Percentiles rank a stretch among this genome's conserved stretches.
These are phyloP conservation scores for Penicillium palitans DNA, from an alignment of 2,329 filamentous ascomycete genomes.

Conservation along the genomic window DNA sequence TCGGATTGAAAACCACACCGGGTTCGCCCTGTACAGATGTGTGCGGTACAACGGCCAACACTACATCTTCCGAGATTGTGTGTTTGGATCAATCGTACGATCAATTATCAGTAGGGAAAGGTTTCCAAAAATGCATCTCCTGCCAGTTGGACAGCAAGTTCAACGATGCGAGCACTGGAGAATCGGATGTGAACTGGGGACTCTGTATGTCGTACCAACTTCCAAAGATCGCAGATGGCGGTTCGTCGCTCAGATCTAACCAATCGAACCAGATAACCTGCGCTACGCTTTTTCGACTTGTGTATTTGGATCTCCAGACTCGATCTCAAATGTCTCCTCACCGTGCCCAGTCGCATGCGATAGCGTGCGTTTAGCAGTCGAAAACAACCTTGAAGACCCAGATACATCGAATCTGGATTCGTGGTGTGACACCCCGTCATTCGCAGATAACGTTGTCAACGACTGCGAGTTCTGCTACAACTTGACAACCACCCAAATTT, in stretches of 20 bases:
- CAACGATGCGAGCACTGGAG: slow-evolving; percentile 32
- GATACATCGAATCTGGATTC: slow-evolving; percentile 32
- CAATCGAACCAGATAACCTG: slow-evolving; percentile 42
- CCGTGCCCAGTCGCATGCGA: slow-evolving; percentile 48
- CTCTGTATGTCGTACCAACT: slow-evolving; percentile 40
- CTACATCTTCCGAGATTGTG: slow-evolving; percentile 43
- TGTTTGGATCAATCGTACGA: slow-evolving; percentile 44
- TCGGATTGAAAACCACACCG: slow-evolving; percentile 33
- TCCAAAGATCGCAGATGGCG: background rate
- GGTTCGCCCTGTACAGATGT: slow-evolving; percentile 43
- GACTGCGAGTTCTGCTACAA: slow-evolving; percentile 48
- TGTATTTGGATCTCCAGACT: slow-evolving; percentile 44
- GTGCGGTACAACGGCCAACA: slow-evolving; percentile 39
- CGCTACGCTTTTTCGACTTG: slow-evolving; percentile 48
- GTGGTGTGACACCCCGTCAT: slow-evolving; percentile 41
- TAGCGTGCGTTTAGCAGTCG: slow-evolving; percentile 34
- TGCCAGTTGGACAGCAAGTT: slow-evolving; percentile 46
- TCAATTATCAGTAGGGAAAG: slow-evolving; percentile 33
- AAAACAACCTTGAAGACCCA: slow-evolving; percentile 33
- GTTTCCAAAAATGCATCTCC: slow-evolving; percentile 44
- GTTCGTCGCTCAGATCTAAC: background rate
- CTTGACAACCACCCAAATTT: slow-evolving; percentile 41
- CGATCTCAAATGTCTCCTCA: slow-evolving; percentile 41
- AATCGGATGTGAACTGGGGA: slow-evolving; percentile 49
- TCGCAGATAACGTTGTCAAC: slow-evolving; percentile 45